A percentile compares a stretch with the other conserved stretches of the same genome.
These are phyloP conservation scores for Gymnopilus junonius DNA, from an alignment of 768 basidiomycete species.

Conservation along the genomic window DNA sequence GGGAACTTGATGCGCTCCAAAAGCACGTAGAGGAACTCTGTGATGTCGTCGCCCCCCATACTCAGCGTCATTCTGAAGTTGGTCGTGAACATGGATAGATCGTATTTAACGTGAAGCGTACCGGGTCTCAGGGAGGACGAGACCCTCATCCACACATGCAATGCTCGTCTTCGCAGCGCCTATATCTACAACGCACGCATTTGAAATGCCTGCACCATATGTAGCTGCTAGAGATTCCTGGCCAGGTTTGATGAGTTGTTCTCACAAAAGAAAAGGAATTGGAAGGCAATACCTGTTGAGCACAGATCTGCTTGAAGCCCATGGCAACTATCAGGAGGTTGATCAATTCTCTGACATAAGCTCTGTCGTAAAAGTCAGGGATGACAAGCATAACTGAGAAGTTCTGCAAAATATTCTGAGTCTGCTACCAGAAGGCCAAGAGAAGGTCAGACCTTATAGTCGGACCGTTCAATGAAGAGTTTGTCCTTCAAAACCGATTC, in stretches of 20 bases:
- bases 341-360: constrained; percentile 80
- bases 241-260: neutral
- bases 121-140: constrained; percentile 89
- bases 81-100: neutral
- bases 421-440: neutral
- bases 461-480: constrained; percentile 52
- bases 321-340: constrained; percentile 75
- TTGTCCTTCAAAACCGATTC: constrained; percentile 61
- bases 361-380: constrained; percentile 88
- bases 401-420: constrained; percentile 59
- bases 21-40: constrained; percentile 82
- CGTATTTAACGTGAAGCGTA: constrained; percentile 33
- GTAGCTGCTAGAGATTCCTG: constrained; percentile 94
- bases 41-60: constrained; percentile 95
- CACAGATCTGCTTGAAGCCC: constrained; percentile 92
- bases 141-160: constrained; percentile 93
- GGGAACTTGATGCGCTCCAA: constrained; percentile 85
- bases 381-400: constrained; percentile 89
- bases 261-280: constrained; percentile 10
- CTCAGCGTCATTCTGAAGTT: constrained; percentile 70
- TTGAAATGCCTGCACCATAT: constrained; percentile 93
- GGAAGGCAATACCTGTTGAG: constrained; percentile 91
- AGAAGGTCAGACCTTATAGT: constrained; percentile 59
- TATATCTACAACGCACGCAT: constrained; percentile 95
- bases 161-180: constrained; percentile 85